These are phyloP conservation scores for Isoetes taiwanensis DNA, from an alignment of 75 land plant species.

Conservation along the genomic window DNA sequence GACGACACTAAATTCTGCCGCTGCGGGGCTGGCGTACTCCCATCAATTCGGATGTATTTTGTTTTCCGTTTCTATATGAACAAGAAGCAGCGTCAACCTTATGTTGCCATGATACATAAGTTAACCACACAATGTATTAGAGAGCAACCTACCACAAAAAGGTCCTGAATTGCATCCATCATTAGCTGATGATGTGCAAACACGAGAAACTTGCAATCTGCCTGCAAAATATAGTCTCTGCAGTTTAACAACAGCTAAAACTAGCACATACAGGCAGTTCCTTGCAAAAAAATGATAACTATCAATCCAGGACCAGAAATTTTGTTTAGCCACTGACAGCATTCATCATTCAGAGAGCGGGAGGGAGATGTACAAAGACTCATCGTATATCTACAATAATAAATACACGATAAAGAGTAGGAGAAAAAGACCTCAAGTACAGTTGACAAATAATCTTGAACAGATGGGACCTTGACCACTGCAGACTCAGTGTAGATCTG, in stretches of 20 bases:
- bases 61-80: conserved; percentile 66
- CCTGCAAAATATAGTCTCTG: conserved; percentile 58
- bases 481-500: conserved; percentile 91
- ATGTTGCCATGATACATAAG: no score
- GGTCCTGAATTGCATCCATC: conserved; percentile 57
- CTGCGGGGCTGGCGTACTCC: conserved; percentile 46
- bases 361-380: no score
- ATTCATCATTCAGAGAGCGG: no score
- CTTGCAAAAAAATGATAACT: neutral
- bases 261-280: neutral
- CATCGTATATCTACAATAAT: no score
- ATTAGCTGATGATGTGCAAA: conserved; percentile 93
- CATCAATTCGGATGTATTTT: conserved; percentile 79
- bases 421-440: conserved; percentile 56
- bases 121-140: neutral
- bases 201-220: conserved; percentile 80
- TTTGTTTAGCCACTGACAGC: no score
- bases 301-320: no score
- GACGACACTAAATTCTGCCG: conserved; percentile 61
- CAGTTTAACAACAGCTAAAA: no score
- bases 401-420: no score
- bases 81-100: no score
- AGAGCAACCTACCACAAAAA: conserved; percentile 43
- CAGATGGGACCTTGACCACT: conserved; percentile 81
- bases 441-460: conserved; percentile 66